A percentile compares a stretch with the other conserved stretches of the same genome.
Evolutionary conservation across 1,284 basidiomycete species (phyloP).

Genomic region (Flammula alnicola): DNA sequence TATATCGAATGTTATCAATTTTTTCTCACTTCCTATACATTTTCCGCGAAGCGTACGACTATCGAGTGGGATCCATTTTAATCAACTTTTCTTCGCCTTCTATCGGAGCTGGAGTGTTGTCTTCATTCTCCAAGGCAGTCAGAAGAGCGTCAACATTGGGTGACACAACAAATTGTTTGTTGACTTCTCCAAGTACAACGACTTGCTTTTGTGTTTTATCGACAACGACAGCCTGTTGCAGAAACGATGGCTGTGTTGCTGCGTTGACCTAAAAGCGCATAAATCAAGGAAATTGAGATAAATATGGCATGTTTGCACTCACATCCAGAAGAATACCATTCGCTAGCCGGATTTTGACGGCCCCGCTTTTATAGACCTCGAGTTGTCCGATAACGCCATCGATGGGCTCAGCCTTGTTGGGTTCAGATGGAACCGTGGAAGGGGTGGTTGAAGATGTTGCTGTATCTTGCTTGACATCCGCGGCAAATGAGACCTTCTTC

Average conservation of each 20-base stretch:
- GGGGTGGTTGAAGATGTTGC: slow-evolving; percentile 32
- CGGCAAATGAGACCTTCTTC: slow-evolving; percentile 65
- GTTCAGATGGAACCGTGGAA: slow-evolving; percentile 31
- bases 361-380: slow-evolving; percentile 83
- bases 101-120: slow-evolving; percentile 37
- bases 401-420: slow-evolving; percentile 37
- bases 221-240: slow-evolving; percentile 85
- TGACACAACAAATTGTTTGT: slow-evolving; percentile 84
- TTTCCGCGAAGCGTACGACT: not conserved
- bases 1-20: no score
- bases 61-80: slow-evolving; percentile 60
- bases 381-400: slow-evolving; percentile 85
- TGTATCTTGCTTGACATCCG: slow-evolving; percentile 55
- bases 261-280: slow-evolving; percentile 66
- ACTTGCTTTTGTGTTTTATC: slow-evolving; percentile 65
- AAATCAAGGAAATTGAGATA: not conserved
- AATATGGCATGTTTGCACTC: slow-evolving; percentile 32
- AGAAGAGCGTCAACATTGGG: slow-evolving; percentile 85
- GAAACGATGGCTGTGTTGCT: slow-evolving; percentile 86
- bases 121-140: slow-evolving; percentile 66
- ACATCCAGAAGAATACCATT: slow-evolving; percentile 86
- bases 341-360: slow-evolving; percentile 84
- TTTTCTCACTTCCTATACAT: no score
- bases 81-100: slow-evolving; percentile 55
- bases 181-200: slow-evolving; percentile 82